A percentile compares a stretch with the other conserved stretches of the same genome.
These are phyloP conservation scores for Scytalidium lignicola DNA, from an alignment of 2,329 filamentous ascomycete species.

Conservation along the genomic window DNA sequence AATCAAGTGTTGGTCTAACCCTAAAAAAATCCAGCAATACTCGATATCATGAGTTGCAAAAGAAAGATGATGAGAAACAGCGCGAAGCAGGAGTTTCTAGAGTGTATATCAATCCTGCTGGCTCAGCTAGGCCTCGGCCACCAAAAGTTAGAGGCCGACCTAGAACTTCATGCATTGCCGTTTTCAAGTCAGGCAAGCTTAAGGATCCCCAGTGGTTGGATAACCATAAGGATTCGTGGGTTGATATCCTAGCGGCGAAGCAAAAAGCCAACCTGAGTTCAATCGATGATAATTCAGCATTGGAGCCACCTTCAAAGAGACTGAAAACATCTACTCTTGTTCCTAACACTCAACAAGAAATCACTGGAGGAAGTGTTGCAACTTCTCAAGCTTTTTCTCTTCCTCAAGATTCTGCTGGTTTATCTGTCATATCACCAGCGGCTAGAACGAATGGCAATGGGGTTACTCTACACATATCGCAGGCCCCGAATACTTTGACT, in stretches of 20 bases:
- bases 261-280: conserved; percentile 1
- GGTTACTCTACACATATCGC: background rate
- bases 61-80: conserved; percentile 10
- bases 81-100: conserved; percentile 12
- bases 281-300: background rate
- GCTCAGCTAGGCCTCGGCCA: conserved; percentile 1
- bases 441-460: background rate
- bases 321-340: background rate
- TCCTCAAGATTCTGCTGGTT: background rate
- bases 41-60: background rate
- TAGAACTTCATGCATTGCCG: conserved; percentile 6
- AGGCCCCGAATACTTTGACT: background rate
- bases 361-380: background rate
- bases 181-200: conserved; percentile 14
- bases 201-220: conserved; percentile 8
- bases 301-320: background rate
- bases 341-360: background rate
- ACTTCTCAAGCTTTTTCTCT: background rate
- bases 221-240: conserved; percentile 7
- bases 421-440: background rate
- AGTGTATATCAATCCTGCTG: conserved; percentile 13
- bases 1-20: background rate
- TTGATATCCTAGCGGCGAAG: conserved; percentile 6
- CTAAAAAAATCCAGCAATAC: background rate
- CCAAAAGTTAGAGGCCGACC: conserved; percentile 1